Evolutionary conservation across 1,284 basidiomycete genomes (phyloP), one percentile per base, ranked within the genome.

Genomic region (Cutaneotrichosporon sp.): DNA sequence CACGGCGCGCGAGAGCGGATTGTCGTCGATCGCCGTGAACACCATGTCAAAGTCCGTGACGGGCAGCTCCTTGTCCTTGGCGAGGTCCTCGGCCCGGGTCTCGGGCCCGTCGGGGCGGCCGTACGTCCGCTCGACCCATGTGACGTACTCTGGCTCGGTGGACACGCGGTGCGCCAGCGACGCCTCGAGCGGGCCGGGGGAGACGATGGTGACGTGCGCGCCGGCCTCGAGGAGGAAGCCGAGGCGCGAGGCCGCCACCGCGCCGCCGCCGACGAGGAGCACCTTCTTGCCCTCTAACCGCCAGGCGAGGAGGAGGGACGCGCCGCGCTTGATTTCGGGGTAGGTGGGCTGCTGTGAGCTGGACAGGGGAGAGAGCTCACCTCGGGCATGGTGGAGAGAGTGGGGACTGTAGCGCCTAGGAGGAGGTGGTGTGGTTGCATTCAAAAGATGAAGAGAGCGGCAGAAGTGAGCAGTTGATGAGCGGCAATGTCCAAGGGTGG

Each of bases 21-120:
- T 86, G 76, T 97, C 89, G 81, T 98, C 94, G 54, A 98, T 88
- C 14, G 95, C 95, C 2, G 93, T 95, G 57, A 98, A 86, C 52
- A 97, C 92, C 89, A 99, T 91, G 78, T 94, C 91, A 68, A 86
- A 87, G 57, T 83, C 84, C 25, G 65, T 65, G 3, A 80, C 72
- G 1, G 61, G 25, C 82, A 80, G 46, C 29, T 54, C 56, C 6
- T 6, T 9, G 22, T 51, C 63, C n/a, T 51, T 46, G 0, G 56
- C 57, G 4, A 47, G 22, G 20, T 56, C 62, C 16, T 54, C 82
- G 22, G 60, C 54, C 33, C 46, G 25, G 16, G 49, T 49, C 14
- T 20, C 51, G 20, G 33, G 33, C 2, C 51, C 51, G 6, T 36
- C 22, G 14, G 51, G 51, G 11, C 51, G 51, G 75, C 31, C 74